Evolutionary conservation across 257 asterid species (phyloP), one percentile per base, ranked within the genome.

Genomic region (Solanum corneliomulleri): DNA sequence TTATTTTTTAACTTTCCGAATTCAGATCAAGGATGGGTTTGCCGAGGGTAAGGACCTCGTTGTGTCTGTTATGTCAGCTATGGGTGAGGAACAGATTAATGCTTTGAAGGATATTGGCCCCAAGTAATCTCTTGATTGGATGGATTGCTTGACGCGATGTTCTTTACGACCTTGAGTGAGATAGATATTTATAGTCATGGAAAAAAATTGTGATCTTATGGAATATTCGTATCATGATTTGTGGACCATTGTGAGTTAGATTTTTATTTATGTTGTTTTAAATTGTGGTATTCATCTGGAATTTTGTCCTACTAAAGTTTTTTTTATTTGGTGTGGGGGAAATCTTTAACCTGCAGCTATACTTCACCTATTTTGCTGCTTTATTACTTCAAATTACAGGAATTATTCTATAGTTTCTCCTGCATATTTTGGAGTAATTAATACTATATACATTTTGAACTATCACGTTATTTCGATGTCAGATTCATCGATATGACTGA

Each of bases 1-100:
- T 33, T n/a, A 9, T 20, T 23, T 21, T 77, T 77, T 84, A 18
- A 8, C 6, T 27, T 31, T 2, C 56, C 1, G 15, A 47, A 62
- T 47, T 23, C 93, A 96, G 99, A 94, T 96, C 88, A 93, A 95
- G 93, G 98, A 94, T 49, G 99, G 99, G 47, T 96, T 96, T 86
- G 92, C 91, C 39, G 98, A 96, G 89, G 98, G 99, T 11, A 95
- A 96, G 88, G 98, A 96, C 83, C 94, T 96, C 78, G 98, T 96
- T 76, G 98, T 96, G 87, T 94, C 98, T 72, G 99, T 96, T 85
- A 94, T 95, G 99, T 92, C 96, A 35, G 92, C 99, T 7, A 96
- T 96, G 99, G 98, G 98, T n/a, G 99, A 96, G 96, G 99, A 96
- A 94, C 98, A 96, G 92, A 96, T 96, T 86, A 82, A 89, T 85